Conservation (phyloP, 768 basidiomycete species). For the Termitomyces sp. region DNA sequence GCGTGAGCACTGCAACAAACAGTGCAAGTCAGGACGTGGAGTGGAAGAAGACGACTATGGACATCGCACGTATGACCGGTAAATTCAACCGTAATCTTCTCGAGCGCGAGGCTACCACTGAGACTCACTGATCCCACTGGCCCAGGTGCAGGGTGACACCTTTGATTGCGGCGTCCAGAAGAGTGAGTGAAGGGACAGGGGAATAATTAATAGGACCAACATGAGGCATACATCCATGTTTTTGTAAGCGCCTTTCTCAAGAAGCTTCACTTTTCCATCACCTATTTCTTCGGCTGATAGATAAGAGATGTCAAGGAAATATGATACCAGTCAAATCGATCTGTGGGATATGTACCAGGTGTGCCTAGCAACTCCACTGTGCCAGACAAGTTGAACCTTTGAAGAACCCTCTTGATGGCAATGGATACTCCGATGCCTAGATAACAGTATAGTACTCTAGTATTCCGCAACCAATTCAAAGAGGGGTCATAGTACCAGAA, state of each 20-base stretch:
- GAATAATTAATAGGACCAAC: constrained; percentile 26
- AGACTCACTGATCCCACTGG: constrained; percentile 64
- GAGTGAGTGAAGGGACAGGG: background rate
- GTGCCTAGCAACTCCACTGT: constrained; percentile 72
- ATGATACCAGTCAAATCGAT: background rate
- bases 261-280: constrained; percentile 62
- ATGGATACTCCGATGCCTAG: constrained; percentile 63
- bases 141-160: constrained; percentile 87
- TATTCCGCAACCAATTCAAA: background rate
- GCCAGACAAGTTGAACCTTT: constrained; percentile 58
- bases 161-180: constrained; percentile 16
- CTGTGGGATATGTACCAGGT: constrained; percentile 42
- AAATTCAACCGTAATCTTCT: constrained; percentile 57
- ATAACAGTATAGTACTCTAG: constrained; percentile 8
- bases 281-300: constrained; percentile 71
- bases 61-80: constrained; percentile 59
- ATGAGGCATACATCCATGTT: constrained; percentile 76
- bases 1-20: constrained; percentile 57
- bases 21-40: no score
- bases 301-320: background rate
- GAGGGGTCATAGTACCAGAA: constrained; percentile 19
- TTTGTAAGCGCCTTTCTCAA: constrained; percentile 69
- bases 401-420: constrained; percentile 56
- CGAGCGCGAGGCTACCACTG: constrained; percentile 56
- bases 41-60: no score